Conservation (phyloP, 805 yeast genomes). For the Saturnispora mendoncae region DNA sequence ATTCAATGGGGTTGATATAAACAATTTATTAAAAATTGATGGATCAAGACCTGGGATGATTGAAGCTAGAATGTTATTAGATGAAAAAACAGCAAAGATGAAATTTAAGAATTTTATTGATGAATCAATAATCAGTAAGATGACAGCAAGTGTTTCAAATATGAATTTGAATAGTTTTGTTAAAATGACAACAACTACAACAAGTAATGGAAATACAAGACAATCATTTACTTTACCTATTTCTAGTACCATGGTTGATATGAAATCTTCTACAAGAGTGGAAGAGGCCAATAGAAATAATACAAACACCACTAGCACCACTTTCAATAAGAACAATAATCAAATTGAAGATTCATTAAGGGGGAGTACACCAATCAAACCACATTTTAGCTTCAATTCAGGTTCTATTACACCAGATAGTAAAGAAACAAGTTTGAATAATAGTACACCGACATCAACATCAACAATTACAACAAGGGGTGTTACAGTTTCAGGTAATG, state of each 20-base stretch:
- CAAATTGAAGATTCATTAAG: too few species aligned
- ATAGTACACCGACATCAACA: conserved; percentile 3
- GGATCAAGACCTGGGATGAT: conserved; percentile 56
- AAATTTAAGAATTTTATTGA: conserved; percentile 34
- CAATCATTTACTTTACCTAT: too few species aligned
- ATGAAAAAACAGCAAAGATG: conserved; percentile 38
- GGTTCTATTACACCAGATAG: conserved; percentile 1
- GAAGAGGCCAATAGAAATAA: too few species aligned
- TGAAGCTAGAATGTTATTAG: conserved; percentile 47
- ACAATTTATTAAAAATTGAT: conserved; percentile 42
- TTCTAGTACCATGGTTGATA: too few species aligned
- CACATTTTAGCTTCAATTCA: conserved; percentile 1
- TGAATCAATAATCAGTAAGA: conserved; percentile 28
- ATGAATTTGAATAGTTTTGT: conserved; percentile 26
- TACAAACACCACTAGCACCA: too few species aligned
- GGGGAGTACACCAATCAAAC: conserved; percentile 2
- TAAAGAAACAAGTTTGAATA: not conserved
- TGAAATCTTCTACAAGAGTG: too few species aligned
- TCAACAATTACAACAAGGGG: conserved; percentile 2
- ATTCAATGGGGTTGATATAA: conserved; percentile 43
- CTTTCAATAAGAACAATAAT: too few species aligned
- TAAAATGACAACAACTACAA: conserved; percentile 15
- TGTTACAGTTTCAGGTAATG: not conserved
- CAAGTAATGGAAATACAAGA: conserved; percentile 13
- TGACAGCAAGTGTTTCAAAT: conserved; percentile 31